Evolutionary conservation across 2,329 filamentous ascomycete species (phyloP).

Genomic region (Cercospora nicotianae): DNA sequence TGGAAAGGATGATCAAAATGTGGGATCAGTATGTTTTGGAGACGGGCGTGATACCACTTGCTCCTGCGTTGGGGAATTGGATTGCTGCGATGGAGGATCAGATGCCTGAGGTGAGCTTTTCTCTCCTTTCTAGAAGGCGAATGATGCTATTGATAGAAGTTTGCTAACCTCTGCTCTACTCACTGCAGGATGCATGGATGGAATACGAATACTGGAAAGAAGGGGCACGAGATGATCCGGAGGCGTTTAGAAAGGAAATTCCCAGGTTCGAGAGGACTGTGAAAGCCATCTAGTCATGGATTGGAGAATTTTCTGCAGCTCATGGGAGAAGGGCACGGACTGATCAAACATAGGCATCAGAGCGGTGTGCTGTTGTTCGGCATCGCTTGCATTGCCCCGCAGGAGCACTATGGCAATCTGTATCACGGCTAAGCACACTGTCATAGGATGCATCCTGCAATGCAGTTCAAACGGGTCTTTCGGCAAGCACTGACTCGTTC

Average conservation of each 20-base stretch:
- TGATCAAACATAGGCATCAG: no score
- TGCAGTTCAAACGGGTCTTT: background rate
- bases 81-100: conserved; percentile 62
- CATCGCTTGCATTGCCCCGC: background rate
- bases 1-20: conserved; percentile 52
- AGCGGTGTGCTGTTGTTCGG: background rate
- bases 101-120: conserved; percentile 51
- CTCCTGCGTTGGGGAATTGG: conserved; percentile 59
- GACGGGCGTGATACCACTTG: conserved; percentile 60
- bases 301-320: no score
- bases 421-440: background rate
- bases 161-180: background rate
- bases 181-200: conserved; percentile 59
- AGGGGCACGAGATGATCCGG: conserved; percentile 48
- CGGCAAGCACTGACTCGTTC: background rate
- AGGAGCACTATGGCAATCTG: background rate
- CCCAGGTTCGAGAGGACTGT: conserved; percentile 35
- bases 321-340: no score
- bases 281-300: no score
- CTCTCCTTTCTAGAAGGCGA: no score
- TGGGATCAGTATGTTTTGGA: conserved; percentile 62
- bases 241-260: conserved; percentile 38
- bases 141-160: background rate
- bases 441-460: background rate
- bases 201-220: conserved; percentile 65